Evolutionary conservation across 495 filamentous ascomycete genomes (phyloP).

Genomic region (Penicillium antarcticum): DNA sequence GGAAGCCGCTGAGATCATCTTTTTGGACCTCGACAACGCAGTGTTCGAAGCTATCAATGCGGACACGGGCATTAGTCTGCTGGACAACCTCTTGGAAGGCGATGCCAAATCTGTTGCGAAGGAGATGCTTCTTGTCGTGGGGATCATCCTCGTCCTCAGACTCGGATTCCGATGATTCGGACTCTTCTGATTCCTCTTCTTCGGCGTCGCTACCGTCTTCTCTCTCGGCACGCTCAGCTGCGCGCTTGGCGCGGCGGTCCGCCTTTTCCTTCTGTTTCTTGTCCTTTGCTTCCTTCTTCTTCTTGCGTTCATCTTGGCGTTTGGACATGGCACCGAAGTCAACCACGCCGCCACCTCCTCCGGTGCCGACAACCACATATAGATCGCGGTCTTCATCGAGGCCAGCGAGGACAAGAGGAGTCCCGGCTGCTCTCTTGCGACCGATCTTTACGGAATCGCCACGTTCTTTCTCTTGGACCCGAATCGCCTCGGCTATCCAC

Average conservation of each 20-base stretch:
- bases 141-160: conserved; percentile 61
- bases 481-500: conserved; percentile 91
- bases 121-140: conserved; percentile 56
- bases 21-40: conserved; percentile 96
- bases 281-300: conserved; percentile 55
- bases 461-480: conserved; percentile 79
- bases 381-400: conserved; percentile 85
- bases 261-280: conserved; percentile 61
- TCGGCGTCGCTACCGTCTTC: conserved; percentile 49
- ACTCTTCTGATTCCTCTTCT: conserved; percentile 59
- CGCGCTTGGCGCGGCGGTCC: conserved; percentile 50
- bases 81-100: conserved; percentile 94
- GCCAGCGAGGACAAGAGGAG: conserved; percentile 84
- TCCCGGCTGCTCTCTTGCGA: conserved; percentile 53
- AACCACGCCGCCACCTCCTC: conserved; percentile 61
- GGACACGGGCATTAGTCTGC: conserved; percentile 83
- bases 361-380: conserved; percentile 88
- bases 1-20: conserved; percentile 87
- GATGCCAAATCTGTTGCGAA: conserved; percentile 84
- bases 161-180: conserved; percentile 55
- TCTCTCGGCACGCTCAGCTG: conserved; percentile 42
- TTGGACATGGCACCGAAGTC: conserved; percentile 63
- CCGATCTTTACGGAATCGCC: conserved; percentile 67
- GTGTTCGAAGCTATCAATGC: conserved; percentile 96
- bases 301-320: conserved; percentile 60